Percentiles rank a stretch among this genome's conserved stretches.
Conservation (phyloP, 352 stramenopile species). For the Aphanomyces stellatus region DNA sequence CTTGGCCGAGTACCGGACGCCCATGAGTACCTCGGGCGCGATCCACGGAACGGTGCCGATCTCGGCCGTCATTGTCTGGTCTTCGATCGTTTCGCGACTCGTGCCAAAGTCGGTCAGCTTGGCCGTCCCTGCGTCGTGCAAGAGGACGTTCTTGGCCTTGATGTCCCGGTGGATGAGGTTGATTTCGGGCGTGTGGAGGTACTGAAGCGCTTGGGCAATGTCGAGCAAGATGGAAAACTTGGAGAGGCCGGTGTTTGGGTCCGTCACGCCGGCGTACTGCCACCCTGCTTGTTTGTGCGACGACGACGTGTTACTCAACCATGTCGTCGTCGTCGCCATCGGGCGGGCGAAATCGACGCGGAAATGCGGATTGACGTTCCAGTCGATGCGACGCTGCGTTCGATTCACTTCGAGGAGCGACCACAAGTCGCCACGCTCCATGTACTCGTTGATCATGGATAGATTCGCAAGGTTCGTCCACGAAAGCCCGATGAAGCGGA, state of each 20-base stretch:
- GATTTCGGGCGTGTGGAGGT: not conserved
- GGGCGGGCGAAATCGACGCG: not conserved
- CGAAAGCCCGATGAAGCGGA: constrained; percentile 53
- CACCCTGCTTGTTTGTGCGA: no score
- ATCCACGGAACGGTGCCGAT: constrained; percentile 17
- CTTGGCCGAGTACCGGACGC: constrained; percentile 4
- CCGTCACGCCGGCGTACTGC: not conserved
- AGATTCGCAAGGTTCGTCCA: constrained; percentile 47
- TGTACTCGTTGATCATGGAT: constrained; percentile 65
- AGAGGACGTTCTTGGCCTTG: constrained; percentile 13
- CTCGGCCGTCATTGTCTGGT: constrained; percentile 18
- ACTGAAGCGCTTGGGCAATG: not conserved
- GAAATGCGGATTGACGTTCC: not conserved
- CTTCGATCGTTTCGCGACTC: constrained; percentile 26
- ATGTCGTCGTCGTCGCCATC: not conserved
- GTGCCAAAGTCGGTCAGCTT: constrained; percentile 59
- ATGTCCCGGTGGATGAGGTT: constrained; percentile 29
- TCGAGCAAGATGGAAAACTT: not conserved
- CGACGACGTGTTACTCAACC: not conserved
- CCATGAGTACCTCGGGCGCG: constrained; percentile 14
- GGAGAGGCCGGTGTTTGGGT: not conserved
- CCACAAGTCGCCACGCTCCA: constrained; percentile 56
- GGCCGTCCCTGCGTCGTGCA: not conserved
- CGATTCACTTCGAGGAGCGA: constrained; percentile 19
- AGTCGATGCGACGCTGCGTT: not conserved